These are phyloP conservation scores for Hapsidospora chrysogenum DNA, from an alignment of 495 filamentous ascomycete species.

Conservation along the genomic window DNA sequence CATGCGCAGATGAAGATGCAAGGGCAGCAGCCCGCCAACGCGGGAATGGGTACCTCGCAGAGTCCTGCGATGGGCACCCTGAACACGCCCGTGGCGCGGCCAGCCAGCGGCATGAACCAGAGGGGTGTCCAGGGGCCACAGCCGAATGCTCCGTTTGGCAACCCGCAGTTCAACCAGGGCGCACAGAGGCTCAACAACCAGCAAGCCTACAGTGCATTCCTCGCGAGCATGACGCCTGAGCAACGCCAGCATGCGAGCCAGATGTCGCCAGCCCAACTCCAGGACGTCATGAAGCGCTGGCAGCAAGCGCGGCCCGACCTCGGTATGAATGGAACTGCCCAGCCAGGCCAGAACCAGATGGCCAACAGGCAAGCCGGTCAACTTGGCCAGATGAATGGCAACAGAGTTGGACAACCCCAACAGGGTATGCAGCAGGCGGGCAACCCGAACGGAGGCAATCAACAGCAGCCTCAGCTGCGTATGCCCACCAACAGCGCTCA, in stretches of 20 bases:
- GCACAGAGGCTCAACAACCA: conserved; percentile 13
- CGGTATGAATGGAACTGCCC: no score
- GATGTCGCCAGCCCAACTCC: conserved; percentile 21
- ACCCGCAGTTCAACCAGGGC: conserved; percentile 25
- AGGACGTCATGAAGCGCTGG: conserved; percentile 25
- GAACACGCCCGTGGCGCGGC: conserved; percentile 28
- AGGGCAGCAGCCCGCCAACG: conserved; percentile 27
- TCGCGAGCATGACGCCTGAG: conserved; percentile 15
- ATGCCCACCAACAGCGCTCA: neutral
- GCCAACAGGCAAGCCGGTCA: conserved; percentile 5
- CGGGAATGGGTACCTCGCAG: conserved; percentile 25
- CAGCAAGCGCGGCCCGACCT: no score
- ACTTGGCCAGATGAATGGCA: conserved; percentile 5
- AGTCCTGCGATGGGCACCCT: conserved; percentile 33
- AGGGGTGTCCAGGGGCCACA: conserved; percentile 16
- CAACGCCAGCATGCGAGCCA: conserved; percentile 10
- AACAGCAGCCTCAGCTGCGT: neutral
- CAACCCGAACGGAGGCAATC: neutral
- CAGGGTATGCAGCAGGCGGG: conserved; percentile 6
- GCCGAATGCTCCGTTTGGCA: conserved; percentile 15
- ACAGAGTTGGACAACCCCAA: neutral
- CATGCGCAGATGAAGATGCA: conserved; percentile 26
- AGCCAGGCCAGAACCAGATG: conserved; percentile 6
- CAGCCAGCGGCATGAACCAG: conserved; percentile 12
- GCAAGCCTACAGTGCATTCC: conserved; percentile 17